These are phyloP conservation scores for Penicillium simplicissimum DNA, from an alignment of 495 filamentous ascomycete species.

Conservation along the genomic window DNA sequence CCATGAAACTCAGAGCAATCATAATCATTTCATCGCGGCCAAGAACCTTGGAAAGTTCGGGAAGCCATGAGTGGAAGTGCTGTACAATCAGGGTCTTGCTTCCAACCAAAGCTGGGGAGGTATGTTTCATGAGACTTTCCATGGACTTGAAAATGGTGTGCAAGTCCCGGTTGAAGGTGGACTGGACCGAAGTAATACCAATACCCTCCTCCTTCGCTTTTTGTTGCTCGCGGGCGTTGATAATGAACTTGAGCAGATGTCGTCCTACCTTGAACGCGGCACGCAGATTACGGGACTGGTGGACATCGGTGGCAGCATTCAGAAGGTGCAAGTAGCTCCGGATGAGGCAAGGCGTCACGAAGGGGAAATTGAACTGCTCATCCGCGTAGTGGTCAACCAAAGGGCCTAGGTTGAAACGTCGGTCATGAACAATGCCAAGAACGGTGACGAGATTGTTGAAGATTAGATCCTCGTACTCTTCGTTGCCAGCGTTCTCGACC, in stretches of 20 bases:
- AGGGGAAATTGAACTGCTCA: conserved; percentile 87
- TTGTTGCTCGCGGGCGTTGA: conserved; percentile 83
- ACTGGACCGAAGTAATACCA: conserved; percentile 75
- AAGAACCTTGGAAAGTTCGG: conserved; percentile 77
- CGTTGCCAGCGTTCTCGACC: conserved; percentile 82
- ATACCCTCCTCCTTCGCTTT: conserved; percentile 86
- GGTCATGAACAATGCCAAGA: conserved; percentile 90
- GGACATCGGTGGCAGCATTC: conserved; percentile 72
- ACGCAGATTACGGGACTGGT: conserved; percentile 79
- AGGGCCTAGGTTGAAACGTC: conserved; percentile 86
- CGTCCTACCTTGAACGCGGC: conserved; percentile 94
- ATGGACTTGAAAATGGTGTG: conserved; percentile 86
- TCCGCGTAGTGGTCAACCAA: conserved; percentile 92
- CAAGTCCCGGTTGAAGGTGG: conserved; percentile 81
- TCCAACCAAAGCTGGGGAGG: conserved; percentile 80
- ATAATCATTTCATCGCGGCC: conserved; percentile 82
- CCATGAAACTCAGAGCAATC: conserved; percentile 89
- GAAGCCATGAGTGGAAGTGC: conserved; percentile 95
- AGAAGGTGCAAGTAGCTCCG: conserved; percentile 82
- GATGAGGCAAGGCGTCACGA: conserved; percentile 88
- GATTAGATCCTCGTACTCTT: conserved; percentile 89
- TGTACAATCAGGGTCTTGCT: conserved; percentile 95
- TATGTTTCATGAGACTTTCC: conserved; percentile 83
- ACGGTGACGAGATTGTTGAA: conserved; percentile 89
- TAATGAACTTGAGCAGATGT: conserved; percentile 93